phyloP scores from a whole-genome alignment of 306 rosid genomes.

The Pterocarpus macrocarpus region DNA sequence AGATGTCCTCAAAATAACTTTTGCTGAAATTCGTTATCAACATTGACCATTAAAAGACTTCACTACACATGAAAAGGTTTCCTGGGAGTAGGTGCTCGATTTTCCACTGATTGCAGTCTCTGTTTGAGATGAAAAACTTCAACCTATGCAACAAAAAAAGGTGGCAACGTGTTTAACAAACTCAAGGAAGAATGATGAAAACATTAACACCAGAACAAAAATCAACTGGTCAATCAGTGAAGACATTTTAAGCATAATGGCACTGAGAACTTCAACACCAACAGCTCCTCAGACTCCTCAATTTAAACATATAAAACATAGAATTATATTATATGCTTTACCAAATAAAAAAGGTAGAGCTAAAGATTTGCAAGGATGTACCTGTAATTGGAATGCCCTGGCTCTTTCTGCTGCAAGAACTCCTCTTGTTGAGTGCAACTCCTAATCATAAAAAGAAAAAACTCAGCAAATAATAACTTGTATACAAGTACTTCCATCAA shows the following conservation, averaged over 20 bases:
- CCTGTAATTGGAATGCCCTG: constrained; percentile 96
- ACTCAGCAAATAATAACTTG: constrained; percentile 28
- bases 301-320: constrained; percentile 6
- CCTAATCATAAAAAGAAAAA: constrained; percentile 50
- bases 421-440: constrained; percentile 96
- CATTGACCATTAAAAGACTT: constrained; percentile 21
- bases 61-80: constrained; percentile 71
- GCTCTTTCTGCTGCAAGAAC: constrained; percentile 92
- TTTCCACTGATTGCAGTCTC: constrained; percentile 93
- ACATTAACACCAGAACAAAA: background rate
- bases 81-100: constrained; percentile 85
- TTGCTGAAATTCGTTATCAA: constrained; percentile 18
- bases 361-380: constrained; percentile 40
- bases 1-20: too few relatives aligned
- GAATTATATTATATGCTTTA: background rate
- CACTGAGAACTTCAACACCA: constrained; percentile 6
- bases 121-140: constrained; percentile 97
- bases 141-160: constrained; percentile 60
- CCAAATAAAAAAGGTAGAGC: background rate
- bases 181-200: background rate
- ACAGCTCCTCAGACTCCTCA: background rate
- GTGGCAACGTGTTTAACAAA: background rate
- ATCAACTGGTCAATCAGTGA: too few relatives aligned
- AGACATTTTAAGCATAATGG: background rate
- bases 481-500: constrained; percentile 21